Base-by-base conservation (phyloP, 345 rosid species). In the Syzygium aqueum region DNA sequence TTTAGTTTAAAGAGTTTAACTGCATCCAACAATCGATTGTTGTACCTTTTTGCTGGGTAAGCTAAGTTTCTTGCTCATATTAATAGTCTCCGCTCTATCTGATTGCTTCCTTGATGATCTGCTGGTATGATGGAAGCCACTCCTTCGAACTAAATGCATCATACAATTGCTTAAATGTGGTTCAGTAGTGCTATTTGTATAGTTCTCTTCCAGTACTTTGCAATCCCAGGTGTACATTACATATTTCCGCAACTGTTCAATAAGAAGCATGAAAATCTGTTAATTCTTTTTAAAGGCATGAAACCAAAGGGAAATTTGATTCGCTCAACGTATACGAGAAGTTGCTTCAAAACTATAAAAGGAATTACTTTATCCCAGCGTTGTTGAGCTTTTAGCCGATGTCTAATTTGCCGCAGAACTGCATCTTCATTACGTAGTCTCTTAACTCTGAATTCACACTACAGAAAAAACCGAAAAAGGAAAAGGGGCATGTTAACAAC, bases 361-460 rank as follows among this genome's bases (percentile, higher is more conserved):
- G 91, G 50, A 87, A 33, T 85, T 93, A 96, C 99, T 91, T 95
- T 97, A 82, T 93, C 94, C 99, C 99, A 97, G 51, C 85, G 96
- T n/a, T 91, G 91, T 89, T 91, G 94, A 93, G 99, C 99, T 92
- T 93, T 95, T 87, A 91, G 91, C 49, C 96, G 97, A 43, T 87
- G 94, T 90, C 96, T 91, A 89, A 96, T 93, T 77, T 73, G 90
- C 82, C 94, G 91, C 93, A 97, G 93, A 59, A 91, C 78, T 51
- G 89, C 91, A 93, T 97, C 99, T 94, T 97, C 99, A 89, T 91
- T 90, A 19, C 96, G 96, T 61, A 97, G 96, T 87, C 82, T 94
- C 91, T 96, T 97, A 53, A 95, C 90, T 92, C 98, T 94, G 91
- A 88, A 96, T 88, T 97, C 99, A 83, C 92, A 96, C 99, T 97